These are phyloP conservation scores for Hymenoscyphus linearis DNA, from an alignment of 2,329 filamentous ascomycete genomes.

Conservation along the genomic window DNA sequence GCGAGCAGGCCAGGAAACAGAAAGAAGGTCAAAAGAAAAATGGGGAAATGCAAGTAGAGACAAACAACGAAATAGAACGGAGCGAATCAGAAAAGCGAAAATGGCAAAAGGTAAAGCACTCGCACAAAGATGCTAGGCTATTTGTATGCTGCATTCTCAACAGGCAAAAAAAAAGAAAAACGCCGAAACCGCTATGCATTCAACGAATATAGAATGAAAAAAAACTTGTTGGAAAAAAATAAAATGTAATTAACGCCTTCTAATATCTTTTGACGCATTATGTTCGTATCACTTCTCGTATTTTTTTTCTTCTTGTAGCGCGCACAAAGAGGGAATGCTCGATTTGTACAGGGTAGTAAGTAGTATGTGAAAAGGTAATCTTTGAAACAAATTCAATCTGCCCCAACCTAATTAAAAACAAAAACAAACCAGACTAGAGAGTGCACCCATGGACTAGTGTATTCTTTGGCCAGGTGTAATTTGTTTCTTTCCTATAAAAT, in stretches of 20 bases:
- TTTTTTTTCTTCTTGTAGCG: background rate
- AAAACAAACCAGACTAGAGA: slow-evolving; percentile 7
- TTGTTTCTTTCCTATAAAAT: slow-evolving; percentile 36
- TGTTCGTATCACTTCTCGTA: slow-evolving; percentile 18
- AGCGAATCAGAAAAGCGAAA: too few species aligned
- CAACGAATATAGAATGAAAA: background rate
- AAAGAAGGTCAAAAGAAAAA: too few species aligned
- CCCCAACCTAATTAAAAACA: too few species aligned
- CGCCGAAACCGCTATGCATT: slow-evolving; percentile 16
- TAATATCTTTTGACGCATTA: slow-evolving; percentile 24
- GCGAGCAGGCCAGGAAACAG: too few species aligned
- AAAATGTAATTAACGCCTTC: slow-evolving; percentile 14
- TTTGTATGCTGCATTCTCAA: too few species aligned
- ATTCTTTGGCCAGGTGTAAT: slow-evolving; percentile 57
- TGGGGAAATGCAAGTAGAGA: too few species aligned
- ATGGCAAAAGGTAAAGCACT: too few species aligned
- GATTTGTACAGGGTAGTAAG: slow-evolving; percentile 23
- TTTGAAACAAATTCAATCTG: slow-evolving; percentile 5
- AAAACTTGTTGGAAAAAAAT: background rate
- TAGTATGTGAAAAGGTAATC: background rate
- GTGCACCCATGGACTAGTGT: slow-evolving; percentile 52
- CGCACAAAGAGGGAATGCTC: slow-evolving; percentile 5
- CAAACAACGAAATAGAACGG: too few species aligned
- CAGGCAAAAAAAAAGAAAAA: slow-evolving; percentile 3
- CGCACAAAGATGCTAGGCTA: background rate